Conservation (phyloP, 441 rosid species). For the Arabidopsis lyrata region DNA sequence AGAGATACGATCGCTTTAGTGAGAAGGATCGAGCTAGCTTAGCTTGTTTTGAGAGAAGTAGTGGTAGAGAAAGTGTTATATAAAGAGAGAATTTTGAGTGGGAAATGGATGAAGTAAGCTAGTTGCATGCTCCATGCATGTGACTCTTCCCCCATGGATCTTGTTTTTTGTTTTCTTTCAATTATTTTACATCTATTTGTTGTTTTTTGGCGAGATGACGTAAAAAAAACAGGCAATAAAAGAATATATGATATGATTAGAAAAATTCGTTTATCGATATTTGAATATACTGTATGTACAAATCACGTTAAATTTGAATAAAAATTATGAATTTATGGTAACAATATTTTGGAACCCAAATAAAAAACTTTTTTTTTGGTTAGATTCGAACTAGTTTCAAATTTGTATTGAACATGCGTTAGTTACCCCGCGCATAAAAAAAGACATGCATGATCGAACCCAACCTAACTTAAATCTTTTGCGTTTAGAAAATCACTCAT, state of each 20-base stretch:
- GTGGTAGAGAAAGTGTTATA: slow-evolving; percentile 26
- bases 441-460: not conserved
- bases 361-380: not conserved
- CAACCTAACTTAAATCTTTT: not conserved
- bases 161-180: slow-evolving; percentile 40
- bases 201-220: slow-evolving; percentile 22
- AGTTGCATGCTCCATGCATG: slow-evolving; percentile 51
- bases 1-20: slow-evolving; percentile 31
- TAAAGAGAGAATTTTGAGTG: slow-evolving; percentile 40
- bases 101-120: slow-evolving; percentile 42
- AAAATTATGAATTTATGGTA: not conserved
- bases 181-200: slow-evolving; percentile 30
- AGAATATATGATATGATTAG: slow-evolving; percentile 8
- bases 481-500: not conserved
- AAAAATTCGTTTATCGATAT: not conserved
- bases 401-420: slow-evolving; percentile 3
- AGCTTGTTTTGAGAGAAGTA: slow-evolving; percentile 32
- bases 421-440: not conserved
- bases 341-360: not conserved
- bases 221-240: not conserved
- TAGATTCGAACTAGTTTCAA: not conserved
- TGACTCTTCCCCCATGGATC: slow-evolving; percentile 45
- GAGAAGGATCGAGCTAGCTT: slow-evolving; percentile 33
- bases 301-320: not conserved
- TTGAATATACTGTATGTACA: slow-evolving; percentile 15